Evolutionary conservation across 176 grass and related monocot genomes (phyloP).

Genomic region (Oryza australiensis): DNA sequence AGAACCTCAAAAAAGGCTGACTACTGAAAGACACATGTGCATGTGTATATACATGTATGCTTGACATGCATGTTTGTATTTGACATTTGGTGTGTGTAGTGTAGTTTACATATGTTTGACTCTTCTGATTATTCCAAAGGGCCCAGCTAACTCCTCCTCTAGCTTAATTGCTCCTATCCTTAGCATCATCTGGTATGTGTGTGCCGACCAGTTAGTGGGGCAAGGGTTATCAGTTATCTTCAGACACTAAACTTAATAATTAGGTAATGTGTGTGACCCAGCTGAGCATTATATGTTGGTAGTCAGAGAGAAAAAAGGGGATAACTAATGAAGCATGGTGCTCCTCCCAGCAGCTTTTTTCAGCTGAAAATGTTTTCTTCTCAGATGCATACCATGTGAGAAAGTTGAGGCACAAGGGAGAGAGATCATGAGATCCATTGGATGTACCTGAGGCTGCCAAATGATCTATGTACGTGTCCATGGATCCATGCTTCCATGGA

Average conservation of each 20-base stretch:
- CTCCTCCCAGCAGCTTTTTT: slow-evolving; percentile 1
- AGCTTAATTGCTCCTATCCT: neutral
- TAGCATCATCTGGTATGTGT: neutral
- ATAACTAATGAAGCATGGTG: slow-evolving; percentile 10
- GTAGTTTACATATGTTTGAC: slow-evolving; percentile 21
- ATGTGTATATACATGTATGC: neutral
- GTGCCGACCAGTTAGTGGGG: slow-evolving; percentile 21
- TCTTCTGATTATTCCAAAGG: slow-evolving; percentile 23
- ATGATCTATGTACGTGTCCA: neutral
- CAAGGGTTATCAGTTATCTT: slow-evolving; percentile 25
- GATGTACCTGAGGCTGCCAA: neutral
- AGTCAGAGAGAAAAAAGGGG: neutral
- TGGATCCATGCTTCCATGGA: neutral
- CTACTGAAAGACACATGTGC: neutral
- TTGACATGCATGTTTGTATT: slow-evolving; percentile 15
- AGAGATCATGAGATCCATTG: slow-evolving; percentile 9
- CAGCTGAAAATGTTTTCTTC: slow-evolving; percentile 7
- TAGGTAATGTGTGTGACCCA: slow-evolving; percentile 15
- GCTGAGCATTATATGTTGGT: slow-evolving; percentile 25
- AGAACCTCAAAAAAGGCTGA: neutral
- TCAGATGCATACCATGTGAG: slow-evolving; percentile 36
- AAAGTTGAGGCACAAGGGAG: neutral
- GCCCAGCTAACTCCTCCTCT: neutral
- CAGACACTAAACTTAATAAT: slow-evolving; percentile 16
- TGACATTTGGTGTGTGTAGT: slow-evolving; percentile 5